These are phyloP conservation scores for Solanum piurae DNA, from an alignment of 257 asterid genomes.

Conservation along the genomic window DNA sequence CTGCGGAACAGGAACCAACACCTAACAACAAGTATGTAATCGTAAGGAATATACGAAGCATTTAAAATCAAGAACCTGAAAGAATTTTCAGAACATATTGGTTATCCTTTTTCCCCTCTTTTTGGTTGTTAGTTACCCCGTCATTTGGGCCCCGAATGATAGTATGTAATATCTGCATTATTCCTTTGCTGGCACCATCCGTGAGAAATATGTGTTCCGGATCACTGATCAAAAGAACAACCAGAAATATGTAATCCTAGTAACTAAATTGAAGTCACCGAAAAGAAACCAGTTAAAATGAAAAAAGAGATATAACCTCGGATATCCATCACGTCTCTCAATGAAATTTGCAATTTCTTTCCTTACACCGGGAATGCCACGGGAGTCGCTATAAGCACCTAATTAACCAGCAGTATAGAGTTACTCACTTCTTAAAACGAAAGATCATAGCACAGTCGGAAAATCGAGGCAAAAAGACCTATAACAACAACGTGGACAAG, in stretches of 20 bases:
- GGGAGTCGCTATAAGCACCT: conserved; percentile 98
- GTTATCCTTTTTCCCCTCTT: background rate
- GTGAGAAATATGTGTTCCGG: conserved; percentile 89
- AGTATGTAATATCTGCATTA: conserved; percentile 67
- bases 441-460: background rate
- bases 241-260: background rate
- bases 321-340: conserved; percentile 97
- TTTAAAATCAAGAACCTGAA: background rate
- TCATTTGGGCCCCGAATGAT: conserved; percentile 53
- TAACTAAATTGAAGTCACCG: background rate
- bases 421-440: background rate
- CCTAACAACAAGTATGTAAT: conserved; percentile 22
- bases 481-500: background rate
- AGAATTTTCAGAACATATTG: background rate
- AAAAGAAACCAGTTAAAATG: background rate
- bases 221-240: conserved; percentile 43
- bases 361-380: conserved; percentile 92
- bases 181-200: conserved; percentile 99
- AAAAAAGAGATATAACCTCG: conserved; percentile 38
- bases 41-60: background rate
- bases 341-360: conserved; percentile 91
- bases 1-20: conserved; percentile 96
- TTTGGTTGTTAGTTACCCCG: conserved; percentile 43
- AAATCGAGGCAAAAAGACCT: background rate
- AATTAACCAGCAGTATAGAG: conserved; percentile 2